These are phyloP conservation scores for Fusarium illudens DNA, from an alignment of 2,329 filamentous ascomycete species.

Conservation along the genomic window DNA sequence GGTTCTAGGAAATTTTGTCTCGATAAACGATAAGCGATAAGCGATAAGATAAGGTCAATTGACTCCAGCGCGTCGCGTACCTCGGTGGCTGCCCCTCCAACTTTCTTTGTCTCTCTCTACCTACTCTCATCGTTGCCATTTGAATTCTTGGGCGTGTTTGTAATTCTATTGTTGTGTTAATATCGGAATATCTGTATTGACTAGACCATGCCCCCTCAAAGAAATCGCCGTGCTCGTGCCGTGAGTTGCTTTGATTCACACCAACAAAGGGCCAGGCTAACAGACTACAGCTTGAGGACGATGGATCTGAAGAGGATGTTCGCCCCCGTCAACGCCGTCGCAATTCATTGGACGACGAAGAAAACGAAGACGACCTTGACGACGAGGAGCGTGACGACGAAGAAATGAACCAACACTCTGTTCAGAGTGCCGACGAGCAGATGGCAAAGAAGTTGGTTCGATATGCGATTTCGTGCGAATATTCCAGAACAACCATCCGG, in stretches of 20 bases:
- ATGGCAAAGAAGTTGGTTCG: constrained; percentile 73
- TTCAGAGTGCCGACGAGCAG: constrained; percentile 57
- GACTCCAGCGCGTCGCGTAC: constrained; percentile 35
- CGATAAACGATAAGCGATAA: constrained; percentile 42
- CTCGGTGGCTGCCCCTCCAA: constrained; percentile 13
- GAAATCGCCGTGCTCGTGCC: constrained; percentile 45
- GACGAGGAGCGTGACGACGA: constrained; percentile 45
- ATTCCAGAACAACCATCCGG: constrained; percentile 66
- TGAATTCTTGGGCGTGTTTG: not conserved
- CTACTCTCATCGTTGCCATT: not conserved
- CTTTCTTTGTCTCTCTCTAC: not conserved
- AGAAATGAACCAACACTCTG: constrained; percentile 31
- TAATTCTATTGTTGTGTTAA: not conserved
- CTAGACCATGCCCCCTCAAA: constrained; percentile 46
- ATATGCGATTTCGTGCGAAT: constrained; percentile 73
- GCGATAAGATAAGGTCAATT: constrained; percentile 35
- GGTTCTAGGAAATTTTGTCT: constrained; percentile 37
- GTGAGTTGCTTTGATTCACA: constrained; percentile 39
- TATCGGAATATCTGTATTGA: not conserved
- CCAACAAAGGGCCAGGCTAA: constrained; percentile 12
- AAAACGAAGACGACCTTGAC: constrained; percentile 50
- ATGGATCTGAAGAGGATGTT: constrained; percentile 46
- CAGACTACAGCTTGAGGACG: constrained; percentile 35
- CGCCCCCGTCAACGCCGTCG: constrained; percentile 46
- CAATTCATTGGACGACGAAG: constrained; percentile 42